Conservation (phyloP, 2,329 filamentous ascomycete species). For the Emergomyces orientalis region DNA sequence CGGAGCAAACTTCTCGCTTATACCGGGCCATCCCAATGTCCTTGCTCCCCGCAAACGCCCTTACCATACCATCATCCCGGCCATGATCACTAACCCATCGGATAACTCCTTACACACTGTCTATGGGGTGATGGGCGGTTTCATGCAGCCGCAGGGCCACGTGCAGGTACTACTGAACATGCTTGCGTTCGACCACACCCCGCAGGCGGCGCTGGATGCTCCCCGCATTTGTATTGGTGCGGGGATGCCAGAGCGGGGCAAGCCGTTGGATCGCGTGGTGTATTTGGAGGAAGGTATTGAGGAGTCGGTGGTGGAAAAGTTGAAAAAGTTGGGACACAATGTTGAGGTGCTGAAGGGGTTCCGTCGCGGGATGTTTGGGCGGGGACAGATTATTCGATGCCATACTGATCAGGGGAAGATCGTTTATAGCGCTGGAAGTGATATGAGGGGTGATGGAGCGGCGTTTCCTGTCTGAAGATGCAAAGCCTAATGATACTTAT, state of each 20-base stretch:
- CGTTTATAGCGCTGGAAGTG: constrained; percentile 83
- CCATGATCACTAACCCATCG: constrained; percentile 66
- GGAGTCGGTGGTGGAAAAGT: constrained; percentile 54
- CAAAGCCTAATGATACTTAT: not conserved
- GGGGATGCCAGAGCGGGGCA: constrained; percentile 53
- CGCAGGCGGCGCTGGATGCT: constrained; percentile 82
- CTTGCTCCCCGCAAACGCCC: constrained; percentile 76
- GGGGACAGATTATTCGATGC: constrained; percentile 76
- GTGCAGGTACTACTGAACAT: constrained; percentile 89
- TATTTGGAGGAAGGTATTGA: constrained; percentile 76
- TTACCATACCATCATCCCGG: constrained; percentile 97
- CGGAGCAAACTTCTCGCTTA: constrained; percentile 72
- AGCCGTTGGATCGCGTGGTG: constrained; percentile 54
- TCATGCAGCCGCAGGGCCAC: constrained; percentile 97
- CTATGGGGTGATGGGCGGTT: constrained; percentile 95
- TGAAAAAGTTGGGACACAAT: constrained; percentile 63
- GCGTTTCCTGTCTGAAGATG: constrained; percentile 43
- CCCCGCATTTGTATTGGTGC: constrained; percentile 82
- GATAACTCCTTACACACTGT: constrained; percentile 72
- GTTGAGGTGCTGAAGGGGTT: constrained; percentile 59
- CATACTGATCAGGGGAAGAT: constrained; percentile 64
- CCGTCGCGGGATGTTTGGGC: constrained; percentile 62
- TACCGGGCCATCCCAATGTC: constrained; percentile 62
- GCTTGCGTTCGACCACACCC: constrained; percentile 68
- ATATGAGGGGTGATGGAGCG: constrained; percentile 73